phyloP scores from a whole-genome alignment of 1,139 yeast species.

The Blastobotrys serpentis region DNA sequence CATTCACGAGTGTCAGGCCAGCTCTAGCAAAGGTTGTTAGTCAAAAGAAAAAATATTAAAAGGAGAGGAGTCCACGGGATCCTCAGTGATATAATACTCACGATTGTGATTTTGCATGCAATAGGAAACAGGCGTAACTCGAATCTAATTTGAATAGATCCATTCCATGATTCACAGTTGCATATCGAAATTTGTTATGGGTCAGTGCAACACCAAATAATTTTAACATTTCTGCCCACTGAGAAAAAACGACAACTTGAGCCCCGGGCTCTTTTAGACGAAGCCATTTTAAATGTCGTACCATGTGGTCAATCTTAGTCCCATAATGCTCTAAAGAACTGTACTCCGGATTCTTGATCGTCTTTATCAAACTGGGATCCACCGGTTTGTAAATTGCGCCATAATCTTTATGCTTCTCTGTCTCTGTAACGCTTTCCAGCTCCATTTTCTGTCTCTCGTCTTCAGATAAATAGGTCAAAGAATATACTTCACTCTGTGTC shows the following conservation, averaged over 20 bases:
- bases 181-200: constrained; percentile 53
- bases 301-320: constrained; percentile 79
- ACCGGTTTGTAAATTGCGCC: constrained; percentile 11
- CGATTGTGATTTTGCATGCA: constrained; percentile 84
- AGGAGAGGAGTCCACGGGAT: too few species aligned
- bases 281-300: constrained; percentile 64
- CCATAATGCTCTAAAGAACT: constrained; percentile 52
- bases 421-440: not conserved
- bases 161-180: constrained; percentile 45
- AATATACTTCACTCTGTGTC: constrained; percentile 50
- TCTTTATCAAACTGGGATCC: constrained; percentile 1
- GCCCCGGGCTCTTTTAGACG: constrained; percentile 57
- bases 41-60: not conserved
- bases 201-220: constrained; percentile 67
- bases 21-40: constrained; percentile 38
- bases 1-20: constrained; percentile 86
- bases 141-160: constrained; percentile 63
- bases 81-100: constrained; percentile 28
- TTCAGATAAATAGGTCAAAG: constrained; percentile 47
- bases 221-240: constrained; percentile 74
- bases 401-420: not conserved
- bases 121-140: constrained; percentile 71
- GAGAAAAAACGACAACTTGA: constrained; percentile 84
- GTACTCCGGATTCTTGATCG: constrained; percentile 1
- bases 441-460: constrained; percentile 37